phyloP scores from a whole-genome alignment of 768 basidiomycete species.

The Dioszegia aurantiaca region DNA sequence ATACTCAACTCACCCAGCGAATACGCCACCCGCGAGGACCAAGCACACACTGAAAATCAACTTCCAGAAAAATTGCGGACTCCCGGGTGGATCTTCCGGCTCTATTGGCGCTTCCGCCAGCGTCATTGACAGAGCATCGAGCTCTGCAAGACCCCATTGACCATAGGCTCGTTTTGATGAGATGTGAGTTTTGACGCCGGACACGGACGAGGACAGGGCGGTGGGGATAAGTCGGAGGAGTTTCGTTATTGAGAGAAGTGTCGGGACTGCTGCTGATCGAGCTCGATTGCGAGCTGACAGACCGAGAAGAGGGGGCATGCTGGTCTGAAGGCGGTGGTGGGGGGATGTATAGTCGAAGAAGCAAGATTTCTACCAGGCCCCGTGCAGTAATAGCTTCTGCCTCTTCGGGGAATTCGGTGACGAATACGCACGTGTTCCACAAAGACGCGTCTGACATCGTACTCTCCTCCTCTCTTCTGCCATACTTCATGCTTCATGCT shows the following conservation, averaged over 20 bases:
- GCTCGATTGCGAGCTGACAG: constrained; percentile 5
- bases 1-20: constrained; percentile 69
- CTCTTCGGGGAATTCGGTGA: constrained; percentile 9
- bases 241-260: constrained; percentile 37
- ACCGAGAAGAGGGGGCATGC: constrained; percentile 16
- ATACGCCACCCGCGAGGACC: constrained; percentile 82
- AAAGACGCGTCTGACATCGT: not conserved
- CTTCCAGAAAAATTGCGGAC: constrained; percentile 70
- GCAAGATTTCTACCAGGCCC: too few species aligned
- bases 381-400: not conserved
- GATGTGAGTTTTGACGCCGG: not conserved
- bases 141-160: not conserved
- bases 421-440: not conserved
- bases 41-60: constrained; percentile 65
- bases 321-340: not conserved
- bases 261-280: constrained; percentile 26
- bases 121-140: not conserved
- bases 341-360: too few species aligned
- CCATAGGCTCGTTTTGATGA: constrained; percentile 2
- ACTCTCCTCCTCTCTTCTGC: too few species aligned
- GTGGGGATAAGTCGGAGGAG: constrained; percentile 23
- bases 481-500: too few species aligned
- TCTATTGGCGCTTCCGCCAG: constrained; percentile 22
- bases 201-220: constrained; percentile 6
- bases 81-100: constrained; percentile 49